Evolutionary conservation across 179 eudicot species (phyloP), one percentile per base, ranked within the genome.

Genomic region (Sideroxylon spinosum): DNA sequence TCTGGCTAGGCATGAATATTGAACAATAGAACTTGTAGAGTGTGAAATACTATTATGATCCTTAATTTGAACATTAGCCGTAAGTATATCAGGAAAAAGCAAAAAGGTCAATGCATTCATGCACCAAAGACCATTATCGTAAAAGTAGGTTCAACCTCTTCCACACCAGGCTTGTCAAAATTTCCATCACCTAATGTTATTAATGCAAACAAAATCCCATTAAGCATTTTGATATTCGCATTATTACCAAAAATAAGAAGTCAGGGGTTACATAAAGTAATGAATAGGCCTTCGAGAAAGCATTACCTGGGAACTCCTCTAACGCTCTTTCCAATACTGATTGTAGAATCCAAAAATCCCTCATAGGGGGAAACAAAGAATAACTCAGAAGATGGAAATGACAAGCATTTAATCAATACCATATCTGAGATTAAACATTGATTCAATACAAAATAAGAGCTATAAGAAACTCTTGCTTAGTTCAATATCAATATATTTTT

Each of bases 141-240:
- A 82, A 95, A 95, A 80, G 98, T 91, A 78, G 99, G 97, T 84
- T 96, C 90, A 68, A 93, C 90, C 86, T 94, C 99, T 68, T 91
- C 92, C 80, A 79, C 83, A 50, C 97, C 97, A 0, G 99, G 99
- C 79, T 82, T 86, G 82, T 96, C 94, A 73, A 89, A 76, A 96
- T 82, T 83, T 96, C 99, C 80, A 96, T 89, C 46, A 88, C 98
- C 98, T 94, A 90, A 97, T 95, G 81, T 81, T 86, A 77, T 81
- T 81, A 23, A 63, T 80, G n/a, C 29, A 74, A 81, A 67, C 74
- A 49, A 78, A 67, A 76, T n/a, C 74, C 82, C 62, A 56, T 57
- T 59, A 74, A 79, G 83, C 74, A 77, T 32, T 67, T 29, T 55
- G 74, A 44, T 53, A 37, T 5, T 37, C 6, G 62, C 23, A 67